Conservation (phyloP, 768 basidiomycete genomes). For the Hypholoma fasciculare region DNA sequence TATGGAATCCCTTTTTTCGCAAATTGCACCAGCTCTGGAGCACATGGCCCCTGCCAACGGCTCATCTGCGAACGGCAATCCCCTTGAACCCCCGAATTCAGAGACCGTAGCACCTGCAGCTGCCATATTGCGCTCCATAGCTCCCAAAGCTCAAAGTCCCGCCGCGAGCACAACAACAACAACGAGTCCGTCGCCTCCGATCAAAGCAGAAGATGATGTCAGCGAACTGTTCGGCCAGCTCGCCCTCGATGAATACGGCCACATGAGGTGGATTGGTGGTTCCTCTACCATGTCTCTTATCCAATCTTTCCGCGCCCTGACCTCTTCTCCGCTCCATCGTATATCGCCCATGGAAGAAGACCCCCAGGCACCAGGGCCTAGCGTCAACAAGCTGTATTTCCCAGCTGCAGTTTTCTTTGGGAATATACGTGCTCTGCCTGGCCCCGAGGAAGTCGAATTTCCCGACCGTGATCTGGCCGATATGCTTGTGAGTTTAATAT, state of each 20-base stretch:
- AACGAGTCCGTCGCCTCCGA: constrained; percentile 26
- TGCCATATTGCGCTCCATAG: constrained; percentile 35
- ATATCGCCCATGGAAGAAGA: constrained; percentile 86
- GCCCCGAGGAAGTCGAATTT: constrained; percentile 85
- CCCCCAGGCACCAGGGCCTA: constrained; percentile 74
- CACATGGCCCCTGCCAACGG: constrained; percentile 60
- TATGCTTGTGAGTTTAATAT: constrained; percentile 62
- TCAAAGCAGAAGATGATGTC: constrained; percentile 73
- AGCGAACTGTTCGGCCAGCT: constrained; percentile 86
- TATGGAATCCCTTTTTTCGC: constrained; percentile 85
- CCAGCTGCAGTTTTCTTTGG: constrained; percentile 88
- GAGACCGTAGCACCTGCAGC: constrained; percentile 35
- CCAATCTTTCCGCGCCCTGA: constrained; percentile 80
- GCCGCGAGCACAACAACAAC: constrained; percentile 22
- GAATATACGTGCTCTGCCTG: constrained; percentile 78
- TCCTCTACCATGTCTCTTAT: constrained; percentile 92
- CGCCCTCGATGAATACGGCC: constrained; percentile 86
- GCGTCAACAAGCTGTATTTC: constrained; percentile 84
- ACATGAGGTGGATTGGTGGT: constrained; percentile 90
- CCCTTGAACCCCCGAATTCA: constrained; percentile 30
- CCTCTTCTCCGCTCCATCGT: constrained; percentile 71
- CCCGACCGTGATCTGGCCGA: constrained; percentile 84
- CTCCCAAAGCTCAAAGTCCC: constrained; percentile 33
- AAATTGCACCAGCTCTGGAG: constrained; percentile 78
- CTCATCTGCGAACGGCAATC: constrained; percentile 27